Evolutionary conservation across 257 asterid species (phyloP), one percentile per base, ranked within the genome.

Genomic region (Solanum verrucosum): DNA sequence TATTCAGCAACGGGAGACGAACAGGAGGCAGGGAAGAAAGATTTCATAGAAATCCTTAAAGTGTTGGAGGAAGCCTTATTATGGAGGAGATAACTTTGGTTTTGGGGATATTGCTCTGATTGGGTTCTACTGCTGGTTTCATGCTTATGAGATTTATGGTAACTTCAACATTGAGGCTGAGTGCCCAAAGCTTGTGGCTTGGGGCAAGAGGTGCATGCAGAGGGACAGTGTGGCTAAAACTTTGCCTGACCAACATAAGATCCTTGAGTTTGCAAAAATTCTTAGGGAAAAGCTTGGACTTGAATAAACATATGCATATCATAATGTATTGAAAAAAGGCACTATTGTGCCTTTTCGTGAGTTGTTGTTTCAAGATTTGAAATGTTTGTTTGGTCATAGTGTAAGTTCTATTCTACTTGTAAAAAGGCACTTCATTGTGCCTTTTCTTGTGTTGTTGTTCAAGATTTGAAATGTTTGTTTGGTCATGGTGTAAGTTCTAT

Each of bases 151-250:
- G 56, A 29, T 68, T 4, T 63, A 5, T 75, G 90, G 85, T 0
- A 40, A 83, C 38, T 88, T 90, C 56, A 90, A 84, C 15, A 74
- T 40, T 7, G 89, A 82, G 34, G 84, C 56, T 6, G 92, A 88
- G 84, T 86, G 90, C 29, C 88, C 90, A 14, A 90, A 83, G 89
- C 49, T 88, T 3, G 65, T 88, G 6, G 78, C 78, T 71, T 71
- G 92, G 92, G 88, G 27, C 37, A 88, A 75, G 40, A 88, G 88
- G 75, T 90, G 91, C 59, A 46, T 75, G 83, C 23, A 78, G 37
- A 90, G 87, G 88, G 88, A 90, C 34, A 87, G 67, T 78, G 91
- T 90, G 6, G 37, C 87, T 60, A 89, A 89, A 25, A 59, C 91
- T 52, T 87, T 90, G 31, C 49, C 35, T 21, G 90, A 90, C 86